Evolutionary conservation across 768 basidiomycete genomes (phyloP), one percentile per base, ranked within the genome.

Genomic region (Termitomyces sp.): DNA sequence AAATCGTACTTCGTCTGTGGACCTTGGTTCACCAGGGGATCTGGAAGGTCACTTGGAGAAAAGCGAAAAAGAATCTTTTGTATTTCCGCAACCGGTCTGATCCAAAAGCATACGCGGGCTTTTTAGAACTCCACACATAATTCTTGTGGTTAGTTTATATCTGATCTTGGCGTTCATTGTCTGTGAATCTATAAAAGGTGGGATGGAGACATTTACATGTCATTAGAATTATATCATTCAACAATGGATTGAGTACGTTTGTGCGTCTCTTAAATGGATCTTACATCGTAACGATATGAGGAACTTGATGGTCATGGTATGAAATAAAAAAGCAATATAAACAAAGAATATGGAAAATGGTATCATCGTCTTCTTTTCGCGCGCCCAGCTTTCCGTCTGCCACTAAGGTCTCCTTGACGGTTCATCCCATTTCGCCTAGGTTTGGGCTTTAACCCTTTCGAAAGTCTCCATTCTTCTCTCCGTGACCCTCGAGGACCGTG

Each of bases 401-500:
- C 85, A 40, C 80, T 81, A 15, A 81, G 54, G 12, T 71, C 72
- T 32, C 87, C 88, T 65, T 90, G 86, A 37, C 84, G 77, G 64
- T 88, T 90, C 77, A 85, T 78, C 34, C 79, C 81, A 40, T 67
- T 73, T 9, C 76, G 66, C 57, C 74, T 75, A 8, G 80, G 75
- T 60, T 79, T 67, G 24, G 83, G 70, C 8, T 73, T 64, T 68
- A 90, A 64, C 30, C 93, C 93, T 66, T 93, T 95, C 22, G 91
- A 86, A 54, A 71, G 72, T 66, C 91, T 75, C 93, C 93, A 95
- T 60, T 83, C 77, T 66, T 93, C 92, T 59, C 89, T 77, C 57
- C 93, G 75, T 46, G 89, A 88, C 48, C 77, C 74, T 32, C 91
- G 82, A 2, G 85, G 80, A 12, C 92, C 93, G 62, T 93, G 90